Evolutionary conservation across 768 basidiomycete genomes (phyloP), one percentile per base, ranked within the genome.

Genomic region (Pleurotus tuoliensis): DNA sequence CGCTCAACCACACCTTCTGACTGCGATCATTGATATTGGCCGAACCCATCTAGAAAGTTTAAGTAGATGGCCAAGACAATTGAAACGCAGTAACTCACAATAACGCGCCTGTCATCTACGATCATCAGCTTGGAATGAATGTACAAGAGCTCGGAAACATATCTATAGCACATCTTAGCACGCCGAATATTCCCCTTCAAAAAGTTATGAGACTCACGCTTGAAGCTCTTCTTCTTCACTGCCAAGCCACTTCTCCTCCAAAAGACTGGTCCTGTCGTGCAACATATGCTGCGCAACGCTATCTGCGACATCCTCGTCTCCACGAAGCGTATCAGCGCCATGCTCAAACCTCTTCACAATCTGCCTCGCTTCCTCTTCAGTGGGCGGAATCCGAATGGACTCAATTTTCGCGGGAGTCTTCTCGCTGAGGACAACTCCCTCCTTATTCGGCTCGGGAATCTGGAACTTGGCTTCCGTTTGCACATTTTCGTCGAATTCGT

Each of bases 111-210:
- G 66, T 98, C 95, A 65, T 97, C 95, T 37, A 97, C 92, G 53
- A 96, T 91, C 94, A 97, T 96, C 22, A 96, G 68, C 75, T 94
- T 94, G 20, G 83, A 84, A 67, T 94, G 92, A 57, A 94, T 92
- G 63, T 93, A 93, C 18, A 88, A 71, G 62, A 89, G 59, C 71
- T 92, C 88, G n/a, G 87, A 84, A 16, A 91, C 83, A 70, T 91
- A 92, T 53, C 88, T 88, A 59, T 24, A n/a, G 43, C 55, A 38
- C 49, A 49, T 50, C 53, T 43, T 24, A 56, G 57, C 56, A 56
- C 24, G 24, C 24, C 24, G 24, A 64, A 20, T 64, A 58, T 24
- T n/a, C 59, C 43, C 18, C 18, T 16, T 43, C 27, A 27, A 38
- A 47, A 5, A 66, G 38, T 39, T 11, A 40, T 52, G 25, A 12